phyloP scores from a whole-genome alignment of 2,329 filamentous ascomycete genomes.

The Aschersonia sp. region DNA sequence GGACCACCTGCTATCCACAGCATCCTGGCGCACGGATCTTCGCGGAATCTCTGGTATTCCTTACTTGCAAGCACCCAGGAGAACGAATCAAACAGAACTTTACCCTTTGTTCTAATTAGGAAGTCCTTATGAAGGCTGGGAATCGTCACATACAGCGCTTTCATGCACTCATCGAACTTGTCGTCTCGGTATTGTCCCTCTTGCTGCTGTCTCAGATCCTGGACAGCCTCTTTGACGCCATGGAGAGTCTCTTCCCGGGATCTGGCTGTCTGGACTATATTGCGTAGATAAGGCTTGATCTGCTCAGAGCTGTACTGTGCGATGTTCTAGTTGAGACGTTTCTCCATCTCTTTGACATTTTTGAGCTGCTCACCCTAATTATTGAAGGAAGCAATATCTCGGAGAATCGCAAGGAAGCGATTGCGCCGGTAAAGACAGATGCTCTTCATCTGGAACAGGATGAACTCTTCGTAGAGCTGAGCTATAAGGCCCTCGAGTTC shows the following conservation, averaged over 20 bases:
- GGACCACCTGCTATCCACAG: constrained; percentile 25
- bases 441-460: constrained; percentile 26
- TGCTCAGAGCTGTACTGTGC: constrained; percentile 7
- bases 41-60: constrained; percentile 9
- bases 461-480: constrained; percentile 21
- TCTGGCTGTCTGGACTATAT: constrained; percentile 3
- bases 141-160: constrained; percentile 12
- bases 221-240: background rate
- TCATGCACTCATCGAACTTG: constrained; percentile 9
- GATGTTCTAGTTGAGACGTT: constrained; percentile 4
- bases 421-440: constrained; percentile 19
- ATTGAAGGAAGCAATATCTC: background rate
- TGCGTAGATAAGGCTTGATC: constrained; percentile 3
- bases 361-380: constrained; percentile 8
- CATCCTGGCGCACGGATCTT: constrained; percentile 7
- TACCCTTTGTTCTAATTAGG: constrained; percentile 19
- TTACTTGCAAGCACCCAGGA: constrained; percentile 17
- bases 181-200: constrained; percentile 5
- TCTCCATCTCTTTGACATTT: constrained; percentile 14
- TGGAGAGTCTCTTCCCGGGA: background rate
- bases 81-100: constrained; percentile 16
- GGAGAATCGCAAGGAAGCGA: constrained; percentile 11
- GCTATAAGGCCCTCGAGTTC: constrained; percentile 13
- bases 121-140: constrained; percentile 16
- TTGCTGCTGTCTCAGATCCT: constrained; percentile 6